Evolutionary conservation across 164 flowering plant species (phyloP).

Genomic region (Nelumbo lutea): DNA sequence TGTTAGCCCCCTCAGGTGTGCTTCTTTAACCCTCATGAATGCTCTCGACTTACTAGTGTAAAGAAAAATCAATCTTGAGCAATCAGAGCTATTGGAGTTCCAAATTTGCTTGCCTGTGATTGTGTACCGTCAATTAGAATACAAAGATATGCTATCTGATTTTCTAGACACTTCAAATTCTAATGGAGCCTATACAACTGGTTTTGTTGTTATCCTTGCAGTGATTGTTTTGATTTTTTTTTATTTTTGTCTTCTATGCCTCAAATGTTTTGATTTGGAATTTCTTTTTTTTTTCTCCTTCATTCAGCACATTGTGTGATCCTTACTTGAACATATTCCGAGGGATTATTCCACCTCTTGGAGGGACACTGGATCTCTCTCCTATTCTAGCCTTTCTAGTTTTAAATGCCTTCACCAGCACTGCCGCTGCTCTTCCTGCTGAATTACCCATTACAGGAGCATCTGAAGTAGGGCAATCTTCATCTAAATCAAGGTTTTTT

Average conservation of each 20-base stretch:
- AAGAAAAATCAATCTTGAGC: not conserved
- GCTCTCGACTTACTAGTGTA: not conserved
- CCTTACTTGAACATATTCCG: constrained; percentile 97
- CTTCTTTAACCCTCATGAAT: not conserved
- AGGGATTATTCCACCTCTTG: constrained; percentile 90
- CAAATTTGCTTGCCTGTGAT: not conserved
- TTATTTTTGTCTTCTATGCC: not conserved
- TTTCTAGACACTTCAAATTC: no score
- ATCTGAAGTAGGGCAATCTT: constrained; percentile 9
- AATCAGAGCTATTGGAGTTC: not conserved
- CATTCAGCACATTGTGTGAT: constrained; percentile 78
- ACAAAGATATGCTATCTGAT: no score
- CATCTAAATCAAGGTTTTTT: constrained; percentile 11
- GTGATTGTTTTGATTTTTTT: not conserved
- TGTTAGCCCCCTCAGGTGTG: constrained; percentile 88
- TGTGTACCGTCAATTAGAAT: no score
- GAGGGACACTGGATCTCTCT: constrained; percentile 88
- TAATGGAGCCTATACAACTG: no score
- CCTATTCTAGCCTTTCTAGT: constrained; percentile 89
- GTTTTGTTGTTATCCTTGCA: no score
- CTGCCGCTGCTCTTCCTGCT: constrained; percentile 89
- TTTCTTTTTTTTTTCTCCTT: not conserved
- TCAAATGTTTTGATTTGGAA: not conserved
- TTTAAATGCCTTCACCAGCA: constrained; percentile 77
- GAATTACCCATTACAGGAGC: constrained; percentile 49